Evolutionary conservation across 2,329 filamentous ascomycete genomes (phyloP), one percentile per base, ranked within the genome.

Genomic region (Alternaria triticimaculans): DNA sequence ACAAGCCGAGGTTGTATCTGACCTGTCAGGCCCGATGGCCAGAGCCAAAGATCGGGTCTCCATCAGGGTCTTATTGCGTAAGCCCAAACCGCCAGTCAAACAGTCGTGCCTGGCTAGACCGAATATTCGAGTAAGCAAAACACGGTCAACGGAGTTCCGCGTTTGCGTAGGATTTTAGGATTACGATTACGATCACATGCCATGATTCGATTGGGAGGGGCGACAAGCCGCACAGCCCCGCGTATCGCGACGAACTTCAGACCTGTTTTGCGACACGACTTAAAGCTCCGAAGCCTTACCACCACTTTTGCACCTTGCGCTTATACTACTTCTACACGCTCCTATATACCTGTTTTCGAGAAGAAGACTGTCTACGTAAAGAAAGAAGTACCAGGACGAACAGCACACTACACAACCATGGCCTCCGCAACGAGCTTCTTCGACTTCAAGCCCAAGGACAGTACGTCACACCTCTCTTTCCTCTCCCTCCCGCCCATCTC

Each of bases 401-500:
- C 21, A 53, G 51, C 55, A 41, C 20, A 8, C 11, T 68, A 68
- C 55, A 58, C 70, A 64, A 84, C 74, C 70, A 92, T 92, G 90
- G 83, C 90, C 26, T 90, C 89, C 59, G 89, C 89, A 72, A 90
- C 89, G 20, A 84, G 80, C 60, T 93, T 97, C 80, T 96, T 91
- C 86, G 91, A 94, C 80, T 96, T 96, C 83, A 92, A 90, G 84
- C 90, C 92, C 70, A 87, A 91, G 72, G 89, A 95, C 82, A 94
- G 91, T 93, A 85, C 67, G 90, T 87, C 18, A n/a, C 51, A 30
- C 44, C 23, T 14, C 30, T 28, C 53, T 10, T 15, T 45, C 37
- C 55, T 45, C 33, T 53, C 23, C 20, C 33, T 55, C 12, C 4
- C 12, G 15, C 18, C 8, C 45, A 33, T 20, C 7, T 20, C 20